Base-by-base conservation (phyloP, 257 asterid species). In the Nyctanthes arbortristis region DNA sequence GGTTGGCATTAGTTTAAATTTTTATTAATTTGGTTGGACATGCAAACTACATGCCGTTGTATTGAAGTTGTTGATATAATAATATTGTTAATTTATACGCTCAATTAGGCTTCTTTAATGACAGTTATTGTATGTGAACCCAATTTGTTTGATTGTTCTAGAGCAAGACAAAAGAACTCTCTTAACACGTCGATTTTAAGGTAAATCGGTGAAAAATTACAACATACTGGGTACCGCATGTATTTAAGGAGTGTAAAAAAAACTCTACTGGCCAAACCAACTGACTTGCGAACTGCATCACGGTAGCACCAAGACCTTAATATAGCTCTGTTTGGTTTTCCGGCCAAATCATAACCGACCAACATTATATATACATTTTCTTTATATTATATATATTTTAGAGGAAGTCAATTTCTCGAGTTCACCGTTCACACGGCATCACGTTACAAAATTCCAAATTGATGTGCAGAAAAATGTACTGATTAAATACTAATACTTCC, bases 11-110 rank as follows among this genome's bases (percentile, higher is more conserved):
- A 33, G 39, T 12, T 54, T 54, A 73, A 56, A 45, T 59, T 54
- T 49, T 20, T 32, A n/a, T 32, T 43, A 54, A 35, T 52, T 24
- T 66, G 34, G 32, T 39, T n/a, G 54, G 33, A 12, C 31, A 27
- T 59, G 40, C 59, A 28, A 65, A 24, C 7, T 60, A 71, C 77
- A 55, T 72, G 78, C 78, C 75, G 75, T 77, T 22, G 36, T 32
- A 64, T 32, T 57, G 16, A 67, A 61, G 57, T 73, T 14, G 62
- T 5, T 31, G 9, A 56, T 61, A n/a, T 24, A 40, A 52, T 25
- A 63, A 62, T 57, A 63, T 39, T 31, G 24, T 16, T n/a, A 22
- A 18, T 9, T 5, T 7, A 58, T 10, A 8, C 1, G 10, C 7
- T 1, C 18, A 7, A 56, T 22, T 56, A 12, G 11, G 29, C 33